These are phyloP conservation scores for Picochlorum sp. DNA, from an alignment of 139 green algal species.

Conservation along the genomic window DNA sequence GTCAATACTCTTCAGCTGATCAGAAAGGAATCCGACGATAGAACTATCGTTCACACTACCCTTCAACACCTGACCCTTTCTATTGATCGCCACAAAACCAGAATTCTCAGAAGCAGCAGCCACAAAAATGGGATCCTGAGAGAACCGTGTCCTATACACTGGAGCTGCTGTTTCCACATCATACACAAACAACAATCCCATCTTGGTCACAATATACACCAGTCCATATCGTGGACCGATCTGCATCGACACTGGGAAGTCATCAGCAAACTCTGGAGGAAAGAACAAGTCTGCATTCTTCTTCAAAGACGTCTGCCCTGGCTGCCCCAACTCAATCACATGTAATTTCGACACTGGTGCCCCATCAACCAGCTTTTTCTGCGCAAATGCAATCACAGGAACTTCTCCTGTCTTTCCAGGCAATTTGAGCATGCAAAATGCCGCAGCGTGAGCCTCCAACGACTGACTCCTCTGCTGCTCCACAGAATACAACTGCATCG, in stretches of 20 bases:
- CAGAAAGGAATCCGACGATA: constrained; percentile 90
- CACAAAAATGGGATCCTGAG: constrained; percentile 93
- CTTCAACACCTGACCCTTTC: constrained; percentile 82
- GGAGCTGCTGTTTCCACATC: constrained; percentile 92
- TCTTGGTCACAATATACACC: constrained; percentile 96
- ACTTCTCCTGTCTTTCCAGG: constrained; percentile 49
- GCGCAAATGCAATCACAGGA: constrained; percentile 91
- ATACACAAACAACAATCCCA: constrained; percentile 98
- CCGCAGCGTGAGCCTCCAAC: constrained; percentile 92
- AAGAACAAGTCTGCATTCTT: constrained; percentile 97
- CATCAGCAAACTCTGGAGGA: constrained; percentile 95
- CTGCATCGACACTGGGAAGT: constrained; percentile 98
- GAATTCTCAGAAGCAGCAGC: constrained; percentile 52
- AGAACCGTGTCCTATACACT: constrained; percentile 95
- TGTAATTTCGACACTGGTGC: constrained; percentile 86
- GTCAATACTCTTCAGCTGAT: constrained; percentile 92
- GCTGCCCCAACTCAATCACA: constrained; percentile 91
- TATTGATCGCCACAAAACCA: constrained; percentile 91
- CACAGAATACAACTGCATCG: constrained; percentile 98
- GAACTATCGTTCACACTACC: constrained; percentile 84
- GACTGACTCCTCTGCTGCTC: constrained; percentile 93
- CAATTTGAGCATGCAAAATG: constrained; percentile 77
- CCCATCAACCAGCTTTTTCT: constrained; percentile 84
- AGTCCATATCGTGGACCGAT: constrained; percentile 73
- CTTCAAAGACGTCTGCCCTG: constrained; percentile 55